Percentiles rank a stretch among this genome's conserved stretches.
These are phyloP conservation scores for Hypoxylon rubiginosum DNA, from an alignment of 2,329 filamentous ascomycete genomes.

Conservation along the genomic window DNA sequence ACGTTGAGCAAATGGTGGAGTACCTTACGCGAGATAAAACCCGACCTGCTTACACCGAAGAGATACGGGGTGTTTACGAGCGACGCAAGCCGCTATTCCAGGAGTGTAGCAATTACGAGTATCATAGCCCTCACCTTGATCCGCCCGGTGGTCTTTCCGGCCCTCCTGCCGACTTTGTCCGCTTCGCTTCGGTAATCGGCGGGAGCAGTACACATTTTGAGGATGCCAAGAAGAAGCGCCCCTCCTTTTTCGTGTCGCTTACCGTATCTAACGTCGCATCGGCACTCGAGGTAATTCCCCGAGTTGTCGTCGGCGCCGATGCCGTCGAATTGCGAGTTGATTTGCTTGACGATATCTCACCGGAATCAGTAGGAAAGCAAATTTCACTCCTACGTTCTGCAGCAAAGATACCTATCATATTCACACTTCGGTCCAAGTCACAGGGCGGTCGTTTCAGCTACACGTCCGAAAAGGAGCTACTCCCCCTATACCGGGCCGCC, in stretches of 20 bases:
- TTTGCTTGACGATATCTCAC: conserved; percentile 80
- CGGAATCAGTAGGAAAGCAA: conserved; percentile 85
- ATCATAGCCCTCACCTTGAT: conserved; percentile 80
- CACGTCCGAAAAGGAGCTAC: conserved; percentile 75
- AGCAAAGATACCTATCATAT: conserved; percentile 85
- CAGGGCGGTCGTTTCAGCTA: conserved; percentile 94
- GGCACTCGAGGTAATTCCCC: conserved; percentile 74
- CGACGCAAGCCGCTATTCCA: conserved; percentile 91
- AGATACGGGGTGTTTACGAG: conserved; percentile 92
- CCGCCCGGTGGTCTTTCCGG: conserved; percentile 57
- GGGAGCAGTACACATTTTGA: conserved; percentile 70
- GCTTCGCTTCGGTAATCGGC: conserved; percentile 78
- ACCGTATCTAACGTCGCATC: conserved; percentile 82
- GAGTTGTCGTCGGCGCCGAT: conserved; percentile 86
- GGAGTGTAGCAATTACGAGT: conserved; percentile 94
- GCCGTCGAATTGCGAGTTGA: conserved; percentile 96
- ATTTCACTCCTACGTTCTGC: conserved; percentile 81
- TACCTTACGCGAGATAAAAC: conserved; percentile 92
- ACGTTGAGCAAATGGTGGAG: conserved; percentile 88
- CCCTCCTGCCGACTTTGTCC: conserved; percentile 76
- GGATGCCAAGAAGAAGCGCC: conserved; percentile 72
- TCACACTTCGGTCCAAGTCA: conserved; percentile 86
- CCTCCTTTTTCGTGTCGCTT: conserved; percentile 93
- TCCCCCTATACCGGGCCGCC: conserved; percentile 81
- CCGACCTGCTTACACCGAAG: conserved; percentile 90